phyloP scores from a whole-genome alignment of 495 filamentous ascomycete species.

The Penicillium macrosclerotiorum region DNA sequence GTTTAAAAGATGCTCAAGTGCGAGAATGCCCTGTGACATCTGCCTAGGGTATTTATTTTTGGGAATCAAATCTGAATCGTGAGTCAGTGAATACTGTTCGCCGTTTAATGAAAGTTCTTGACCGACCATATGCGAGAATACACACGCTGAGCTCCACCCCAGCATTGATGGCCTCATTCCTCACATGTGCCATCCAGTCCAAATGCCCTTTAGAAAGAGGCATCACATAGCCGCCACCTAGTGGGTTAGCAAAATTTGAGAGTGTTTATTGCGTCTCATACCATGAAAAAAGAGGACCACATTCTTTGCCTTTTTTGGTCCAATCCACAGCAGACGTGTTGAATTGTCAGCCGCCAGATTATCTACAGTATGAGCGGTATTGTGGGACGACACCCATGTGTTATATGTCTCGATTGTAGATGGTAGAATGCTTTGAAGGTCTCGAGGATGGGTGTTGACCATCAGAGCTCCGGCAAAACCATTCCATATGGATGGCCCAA shows the following conservation, averaged over 20 bases:
- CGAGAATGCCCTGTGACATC: constrained; percentile 16
- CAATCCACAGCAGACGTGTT: constrained; percentile 16
- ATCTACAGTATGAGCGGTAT: background rate
- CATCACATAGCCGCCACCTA: constrained; percentile 27
- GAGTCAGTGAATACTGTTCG: background rate
- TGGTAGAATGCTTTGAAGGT: constrained; percentile 16
- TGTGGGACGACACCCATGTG: constrained; percentile 9
- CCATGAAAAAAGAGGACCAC: constrained; percentile 24
- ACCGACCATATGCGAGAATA: constrained; percentile 21
- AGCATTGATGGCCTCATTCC: constrained; percentile 11
- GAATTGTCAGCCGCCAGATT: constrained; percentile 7
- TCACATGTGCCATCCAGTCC: constrained; percentile 22
- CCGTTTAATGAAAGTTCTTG: background rate
- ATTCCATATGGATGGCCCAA: constrained; percentile 15
- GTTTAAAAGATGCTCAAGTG: constrained; percentile 15
- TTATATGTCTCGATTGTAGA: constrained; percentile 16
- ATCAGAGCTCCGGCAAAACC: constrained; percentile 18
- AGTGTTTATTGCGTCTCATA: background rate
- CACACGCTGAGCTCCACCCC: constrained; percentile 18
- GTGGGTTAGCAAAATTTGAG: background rate
- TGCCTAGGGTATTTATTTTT: constrained; percentile 18
- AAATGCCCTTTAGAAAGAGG: constrained; percentile 19
- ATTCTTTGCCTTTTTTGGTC: constrained; percentile 5
- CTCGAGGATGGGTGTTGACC: constrained; percentile 8
- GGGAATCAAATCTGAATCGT: constrained; percentile 15